Evolutionary conservation across 768 basidiomycete genomes (phyloP), one percentile per base, ranked within the genome.

Genomic region (Mycena latifolia): DNA sequence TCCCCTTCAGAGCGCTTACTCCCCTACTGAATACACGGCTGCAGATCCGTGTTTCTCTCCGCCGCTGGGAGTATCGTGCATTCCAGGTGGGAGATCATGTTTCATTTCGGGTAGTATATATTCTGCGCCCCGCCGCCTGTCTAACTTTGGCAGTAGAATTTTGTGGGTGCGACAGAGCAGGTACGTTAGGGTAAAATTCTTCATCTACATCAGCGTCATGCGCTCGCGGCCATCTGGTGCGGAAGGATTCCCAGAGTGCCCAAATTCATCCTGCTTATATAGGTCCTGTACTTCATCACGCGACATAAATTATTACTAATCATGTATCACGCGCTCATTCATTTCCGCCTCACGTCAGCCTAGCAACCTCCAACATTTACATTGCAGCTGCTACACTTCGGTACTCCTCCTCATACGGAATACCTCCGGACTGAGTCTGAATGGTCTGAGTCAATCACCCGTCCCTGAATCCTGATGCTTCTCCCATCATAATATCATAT

Each of bases 301-400:
- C 29, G 31, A 33, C 31, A 52, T 29, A 31, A 31, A 52, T 31
- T 22, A 52, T 52, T 31, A 52, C 22, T 5, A 33, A 20, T 20
- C 50, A 52, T 31, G 28, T n/a, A n/a, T n/a, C 17, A n/a, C n/a
- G n/a, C n/a, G n/a, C n/a, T n/a, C n/a, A n/a, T n/a, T 12, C 18
- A 33, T 12, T 52, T 20, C 50, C 28, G 50, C 29, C 50, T 33
- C 50, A 52, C 28, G 50, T 31, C 50, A 11, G 50, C 50, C 1
- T 52, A 52, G 29, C 50, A 52, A 52, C 50, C 18, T 29, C 9
- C n/a, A n/a, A n/a, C n/a, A n/a, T n/a, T n/a, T n/a, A n/a, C n/a
- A n/a, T n/a, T n/a, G n/a, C n/a, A n/a, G n/a, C n/a, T 52, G 20
- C 31, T 31, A 33, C 50, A 52, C 25, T 52, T 33, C 20, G 17